Evolutionary conservation across 768 basidiomycete genomes (phyloP).

Genomic region (Lanmaoa pseudosensibilis): DNA sequence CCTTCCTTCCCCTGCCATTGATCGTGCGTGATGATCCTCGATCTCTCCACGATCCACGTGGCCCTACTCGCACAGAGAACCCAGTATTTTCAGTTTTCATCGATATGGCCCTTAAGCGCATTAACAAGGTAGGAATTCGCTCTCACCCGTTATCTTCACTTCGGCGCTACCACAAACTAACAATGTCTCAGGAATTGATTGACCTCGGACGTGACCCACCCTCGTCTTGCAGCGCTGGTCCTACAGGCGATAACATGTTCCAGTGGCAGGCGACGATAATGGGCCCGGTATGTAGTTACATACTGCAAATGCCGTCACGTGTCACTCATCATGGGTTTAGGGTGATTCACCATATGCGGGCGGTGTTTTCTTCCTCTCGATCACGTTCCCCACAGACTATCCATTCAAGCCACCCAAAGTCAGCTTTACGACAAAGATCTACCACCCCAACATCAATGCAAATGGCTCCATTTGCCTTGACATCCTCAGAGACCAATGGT

Average conservation of each 20-base stretch:
- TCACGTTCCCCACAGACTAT: conserved; percentile 95
- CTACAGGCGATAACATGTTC: conserved; percentile 97
- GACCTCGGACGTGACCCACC: conserved; percentile 99
- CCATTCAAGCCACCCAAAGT: conserved; percentile 99
- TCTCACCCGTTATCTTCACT: not conserved
- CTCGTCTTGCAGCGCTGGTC: conserved; percentile 98
- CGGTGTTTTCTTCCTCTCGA: conserved; percentile 98
- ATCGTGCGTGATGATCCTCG: conserved; percentile 41
- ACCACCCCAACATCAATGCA: conserved; percentile 99
- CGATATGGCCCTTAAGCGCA: conserved; percentile 95
- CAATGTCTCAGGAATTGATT: conserved; percentile 78
- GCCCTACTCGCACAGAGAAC: conserved; percentile 14
- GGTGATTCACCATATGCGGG: conserved; percentile 98
- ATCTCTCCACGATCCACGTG: conserved; percentile 28
- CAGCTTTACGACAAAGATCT: conserved; percentile 99
- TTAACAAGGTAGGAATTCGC: conserved; percentile 80
- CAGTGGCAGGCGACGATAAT: conserved; percentile 99
- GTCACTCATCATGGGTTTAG: conserved; percentile 45
- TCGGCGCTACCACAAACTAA: conserved; percentile 11
- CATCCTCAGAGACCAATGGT: conserved; percentile 99
- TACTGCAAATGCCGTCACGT: conserved; percentile 2
- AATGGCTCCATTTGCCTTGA: conserved; percentile 99
- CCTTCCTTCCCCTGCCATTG: conserved; percentile 23
- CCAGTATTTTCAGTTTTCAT: conserved; percentile 8
- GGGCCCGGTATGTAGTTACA: conserved; percentile 77